These are phyloP conservation scores for Pouteria campechiana DNA, from an alignment of 179 eudicot species.

Conservation along the genomic window DNA sequence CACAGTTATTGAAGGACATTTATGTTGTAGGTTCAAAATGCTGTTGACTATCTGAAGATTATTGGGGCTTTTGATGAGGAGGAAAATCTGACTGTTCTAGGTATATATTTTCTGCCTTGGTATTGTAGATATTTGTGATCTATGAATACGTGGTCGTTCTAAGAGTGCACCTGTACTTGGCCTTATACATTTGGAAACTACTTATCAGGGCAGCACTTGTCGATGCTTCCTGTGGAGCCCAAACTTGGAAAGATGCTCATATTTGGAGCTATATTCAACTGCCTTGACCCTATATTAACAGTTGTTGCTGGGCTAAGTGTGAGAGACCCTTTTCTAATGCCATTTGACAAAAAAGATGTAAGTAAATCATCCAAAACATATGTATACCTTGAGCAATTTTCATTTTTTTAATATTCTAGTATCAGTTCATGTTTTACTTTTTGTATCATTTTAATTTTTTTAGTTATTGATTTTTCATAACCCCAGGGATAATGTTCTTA, in stretches of 20 bases:
- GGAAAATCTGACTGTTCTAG: slow-evolving; percentile 64
- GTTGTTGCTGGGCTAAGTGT: slow-evolving; percentile 76
- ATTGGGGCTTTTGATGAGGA: slow-evolving; percentile 67
- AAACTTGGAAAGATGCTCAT: slow-evolving; percentile 85
- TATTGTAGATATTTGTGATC: too few species aligned
- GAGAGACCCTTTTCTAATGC: slow-evolving; percentile 74
- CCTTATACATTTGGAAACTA: neutral
- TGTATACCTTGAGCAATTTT: too few species aligned
- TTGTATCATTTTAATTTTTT: too few species aligned
- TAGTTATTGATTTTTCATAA: too few species aligned
- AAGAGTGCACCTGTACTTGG: too few species aligned
- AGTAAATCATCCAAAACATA: slow-evolving; percentile 19
- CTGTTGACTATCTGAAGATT: slow-evolving; percentile 68
- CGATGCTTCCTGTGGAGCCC: slow-evolving; percentile 81
- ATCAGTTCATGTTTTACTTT: too few species aligned
- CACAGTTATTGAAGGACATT: too few species aligned
- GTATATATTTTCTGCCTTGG: slow-evolving; percentile 18
- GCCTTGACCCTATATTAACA: slow-evolving; percentile 66
- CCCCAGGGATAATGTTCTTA: too few species aligned
- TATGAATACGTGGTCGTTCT: too few species aligned
- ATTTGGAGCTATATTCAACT: slow-evolving; percentile 54
- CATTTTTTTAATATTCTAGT: too few species aligned
- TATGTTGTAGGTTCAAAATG: slow-evolving; percentile 65
- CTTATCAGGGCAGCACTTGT: slow-evolving; percentile 54
- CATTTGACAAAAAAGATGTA: slow-evolving; percentile 77